Evolutionary conservation across 805 yeast genomes (phyloP), one percentile per base, ranked within the genome.

Genomic region (Starmerella asiatica): DNA sequence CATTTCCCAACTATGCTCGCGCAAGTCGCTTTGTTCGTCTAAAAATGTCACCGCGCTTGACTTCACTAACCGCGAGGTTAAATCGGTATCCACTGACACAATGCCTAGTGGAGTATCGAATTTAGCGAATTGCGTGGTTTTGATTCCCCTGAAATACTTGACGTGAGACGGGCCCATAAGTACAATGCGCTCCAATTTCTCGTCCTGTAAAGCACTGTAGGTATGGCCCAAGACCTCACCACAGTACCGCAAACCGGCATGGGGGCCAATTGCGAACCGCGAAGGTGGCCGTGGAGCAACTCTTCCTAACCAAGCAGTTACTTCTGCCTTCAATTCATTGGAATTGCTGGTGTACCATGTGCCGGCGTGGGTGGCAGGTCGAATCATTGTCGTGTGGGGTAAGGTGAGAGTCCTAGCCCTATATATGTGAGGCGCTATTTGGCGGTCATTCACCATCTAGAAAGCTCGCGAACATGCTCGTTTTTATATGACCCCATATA

Each of bases 1-100:
- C 94, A 91, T 82, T 54, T 91, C 98, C 52, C 91, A 73, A 37
- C 91, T 78, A 57, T 91, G 98, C 56, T 91, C 98, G 15, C 78
- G 79, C 43, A 76, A 74, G 56, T 91, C 98, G 12, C 67, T 67
- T 0, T 64, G 69, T n/a, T 58, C 58, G 20, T 51, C 40, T 14
- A 65, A 46, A 21, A 42, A 36, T 6, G n/a, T 4, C 5, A 32
- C 14, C 17, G 18, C 7, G n/a, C n/a, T 9, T 6, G 31, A n/a
- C 7, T 6, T 14, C 8, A 43, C 14, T 6, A 48, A 43, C 7
- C 26, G 26, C 31, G 8, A 16, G 11, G 21, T 35, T 26, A 20
- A 29, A 9, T 66, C 70, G 0, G 53, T 56, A 56, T 88, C 95
- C 15, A 88, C 80, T 0, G 66, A 62, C 2, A 91, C 53, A 21